Percentiles rank a stretch among this genome's conserved stretches.
phyloP scores from a whole-genome alignment of 192 early-diverging fungal genomes.

The Podila horticola region DNA sequence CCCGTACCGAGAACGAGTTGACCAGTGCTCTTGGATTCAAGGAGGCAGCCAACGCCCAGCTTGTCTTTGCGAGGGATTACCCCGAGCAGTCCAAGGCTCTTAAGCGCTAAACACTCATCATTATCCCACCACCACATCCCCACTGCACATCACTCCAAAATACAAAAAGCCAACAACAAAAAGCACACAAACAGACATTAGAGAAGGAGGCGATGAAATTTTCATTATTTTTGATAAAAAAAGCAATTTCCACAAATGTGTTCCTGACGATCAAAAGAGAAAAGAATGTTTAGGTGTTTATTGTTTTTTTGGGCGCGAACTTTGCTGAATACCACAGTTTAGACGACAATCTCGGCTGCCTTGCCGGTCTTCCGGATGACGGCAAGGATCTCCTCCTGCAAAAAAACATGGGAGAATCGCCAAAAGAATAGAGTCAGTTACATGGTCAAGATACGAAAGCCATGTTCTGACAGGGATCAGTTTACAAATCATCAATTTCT shows the following conservation, averaged over 20 bases:
- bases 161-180: not conserved
- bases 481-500: too few relatives aligned
- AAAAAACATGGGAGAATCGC: not conserved
- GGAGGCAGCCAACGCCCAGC: constrained; percentile 50
- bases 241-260: not conserved
- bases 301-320: not conserved
- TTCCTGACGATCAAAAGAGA: not conserved
- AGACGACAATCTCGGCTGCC: constrained; percentile 40
- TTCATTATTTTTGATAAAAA: not conserved
- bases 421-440: not conserved
- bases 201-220: too few relatives aligned
- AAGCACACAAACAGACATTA: not conserved
- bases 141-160: not conserved
- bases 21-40: constrained; percentile 69
- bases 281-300: not conserved
- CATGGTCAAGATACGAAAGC: not conserved
- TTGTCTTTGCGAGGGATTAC: constrained; percentile 48
- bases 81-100: constrained; percentile 49
- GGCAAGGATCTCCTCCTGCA: constrained; percentile 35
- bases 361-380: constrained; percentile 51
- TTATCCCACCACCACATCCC: not conserved
- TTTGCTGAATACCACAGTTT: not conserved
- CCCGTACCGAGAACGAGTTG: constrained; percentile 91
- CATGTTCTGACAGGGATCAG: not conserved
- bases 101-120: constrained; percentile 30